Percentiles rank a stretch among this genome's conserved stretches.
Conservation (phyloP, 257 asterid species). For the Penstemon barbatus region DNA sequence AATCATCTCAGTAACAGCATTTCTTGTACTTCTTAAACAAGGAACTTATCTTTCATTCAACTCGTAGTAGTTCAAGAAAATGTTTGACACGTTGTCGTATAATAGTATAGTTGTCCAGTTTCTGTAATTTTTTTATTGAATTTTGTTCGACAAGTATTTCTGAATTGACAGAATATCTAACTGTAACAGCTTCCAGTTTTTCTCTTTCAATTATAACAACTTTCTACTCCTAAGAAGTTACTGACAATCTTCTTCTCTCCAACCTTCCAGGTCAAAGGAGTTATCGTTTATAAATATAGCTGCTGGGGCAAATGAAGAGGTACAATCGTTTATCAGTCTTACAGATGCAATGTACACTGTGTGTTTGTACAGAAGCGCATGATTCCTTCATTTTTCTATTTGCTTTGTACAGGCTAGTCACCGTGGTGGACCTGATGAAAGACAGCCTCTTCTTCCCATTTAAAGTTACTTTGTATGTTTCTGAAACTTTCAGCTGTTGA, state of each 20-base stretch:
- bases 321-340: constrained; percentile 31
- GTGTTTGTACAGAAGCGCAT: constrained; percentile 13
- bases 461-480: constrained; percentile 40
- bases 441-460: constrained; percentile 77
- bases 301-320: constrained; percentile 93
- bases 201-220: not conserved
- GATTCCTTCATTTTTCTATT: constrained; percentile 24
- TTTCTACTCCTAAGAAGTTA: constrained; percentile 20
- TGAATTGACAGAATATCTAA: constrained; percentile 7
- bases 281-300: constrained; percentile 74
- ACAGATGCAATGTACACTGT: constrained; percentile 22
- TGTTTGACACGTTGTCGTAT: too few species aligned
- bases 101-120: too few species aligned
- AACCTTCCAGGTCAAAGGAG: constrained; percentile 65
- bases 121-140: not conserved
- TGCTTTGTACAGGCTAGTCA: constrained; percentile 65
- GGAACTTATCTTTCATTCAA: too few species aligned
- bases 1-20: too few species aligned
- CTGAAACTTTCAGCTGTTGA: constrained; percentile 15
- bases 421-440: constrained; percentile 64
- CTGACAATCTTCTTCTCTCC: constrained; percentile 13
- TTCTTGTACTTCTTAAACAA: too few species aligned
- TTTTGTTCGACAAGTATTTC: not conserved
- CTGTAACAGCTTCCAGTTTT: constrained; percentile 13
- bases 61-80: too few species aligned